Percentiles rank a stretch among this genome's conserved stretches.
phyloP scores from a whole-genome alignment of 352 stramenopile species.

The Pythium aquatile region DNA sequence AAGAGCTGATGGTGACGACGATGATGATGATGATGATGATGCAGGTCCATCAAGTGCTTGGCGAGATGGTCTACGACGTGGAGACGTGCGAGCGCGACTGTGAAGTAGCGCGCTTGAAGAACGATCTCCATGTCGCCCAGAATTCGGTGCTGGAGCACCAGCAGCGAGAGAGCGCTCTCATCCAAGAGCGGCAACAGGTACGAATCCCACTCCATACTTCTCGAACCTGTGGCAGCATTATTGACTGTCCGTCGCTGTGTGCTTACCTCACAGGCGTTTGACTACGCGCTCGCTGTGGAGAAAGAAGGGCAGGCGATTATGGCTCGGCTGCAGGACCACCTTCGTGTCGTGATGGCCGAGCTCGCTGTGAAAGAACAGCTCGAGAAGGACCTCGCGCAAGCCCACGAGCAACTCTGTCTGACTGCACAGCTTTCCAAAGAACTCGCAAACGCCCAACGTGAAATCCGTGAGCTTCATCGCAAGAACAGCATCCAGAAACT shows the following conservation, averaged over 20 bases:
- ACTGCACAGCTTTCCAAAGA: conserved; percentile 62
- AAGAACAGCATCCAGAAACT: conserved; percentile 70
- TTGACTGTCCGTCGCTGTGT: background rate
- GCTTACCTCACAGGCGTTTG: conserved; percentile 43
- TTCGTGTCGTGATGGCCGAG: conserved; percentile 52
- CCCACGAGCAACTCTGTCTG: conserved; percentile 55
- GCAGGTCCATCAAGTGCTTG: conserved; percentile 63
- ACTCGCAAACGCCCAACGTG: conserved; percentile 60
- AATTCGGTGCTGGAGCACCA: conserved; percentile 45
- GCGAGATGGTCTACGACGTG: conserved; percentile 85
- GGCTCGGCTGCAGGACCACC: conserved; percentile 44
- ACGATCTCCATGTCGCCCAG: conserved; percentile 37
- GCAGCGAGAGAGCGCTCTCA: conserved; percentile 55
- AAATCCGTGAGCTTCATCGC: conserved; percentile 71
- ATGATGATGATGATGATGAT: background rate
- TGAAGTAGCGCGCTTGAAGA: conserved; percentile 36
- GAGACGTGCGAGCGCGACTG: conserved; percentile 63
- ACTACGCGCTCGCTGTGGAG: conserved; percentile 51
- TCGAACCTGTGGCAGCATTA: background rate
- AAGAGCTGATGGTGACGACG: background rate
- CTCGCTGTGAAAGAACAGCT: conserved; percentile 72
- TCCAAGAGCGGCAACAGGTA: conserved; percentile 65
- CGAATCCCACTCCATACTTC: background rate
- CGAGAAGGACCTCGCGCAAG: conserved; percentile 56
- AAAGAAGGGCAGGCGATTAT: conserved; percentile 44